Percentiles rank a stretch among this genome's conserved stretches.
Conservation (phyloP, 2,329 filamentous ascomycete species). For the Cytospora piceicola region DNA sequence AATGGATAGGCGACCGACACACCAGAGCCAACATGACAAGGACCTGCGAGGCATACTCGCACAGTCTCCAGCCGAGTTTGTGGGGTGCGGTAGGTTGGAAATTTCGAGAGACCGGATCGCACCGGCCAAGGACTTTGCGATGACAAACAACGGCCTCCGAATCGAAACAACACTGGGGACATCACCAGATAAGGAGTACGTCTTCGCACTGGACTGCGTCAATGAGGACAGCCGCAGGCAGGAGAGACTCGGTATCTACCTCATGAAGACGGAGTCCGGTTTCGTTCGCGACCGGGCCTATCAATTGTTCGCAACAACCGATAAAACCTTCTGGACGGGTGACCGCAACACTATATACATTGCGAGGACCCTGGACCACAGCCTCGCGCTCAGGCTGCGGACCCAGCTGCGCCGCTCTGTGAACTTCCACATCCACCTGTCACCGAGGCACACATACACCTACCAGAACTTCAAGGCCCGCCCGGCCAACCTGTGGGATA, state of each 20-base stretch:
- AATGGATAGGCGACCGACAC: conserved; percentile 7
- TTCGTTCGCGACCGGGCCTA: conserved; percentile 22
- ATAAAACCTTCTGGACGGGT: conserved; percentile 20
- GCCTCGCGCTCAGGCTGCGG: conserved; percentile 13
- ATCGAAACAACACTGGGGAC: conserved; percentile 25
- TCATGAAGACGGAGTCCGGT: conserved; percentile 25
- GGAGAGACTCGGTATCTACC: conserved; percentile 20
- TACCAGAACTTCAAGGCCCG: background rate
- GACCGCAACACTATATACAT: conserved; percentile 17
- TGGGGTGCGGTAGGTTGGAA: conserved; percentile 21
- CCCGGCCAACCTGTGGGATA: conserved; percentile 21
- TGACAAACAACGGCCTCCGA: conserved; percentile 30
- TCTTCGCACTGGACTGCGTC: conserved; percentile 27
- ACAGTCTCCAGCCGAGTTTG: conserved; percentile 27
- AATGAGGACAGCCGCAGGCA: conserved; percentile 13
- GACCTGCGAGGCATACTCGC: conserved; percentile 30
- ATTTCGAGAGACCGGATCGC: conserved; percentile 23
- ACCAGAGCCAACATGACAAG: conserved; percentile 20
- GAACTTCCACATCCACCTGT: conserved; percentile 24
- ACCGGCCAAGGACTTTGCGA: conserved; percentile 28
- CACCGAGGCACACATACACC: background rate
- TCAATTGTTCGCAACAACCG: conserved; percentile 20
- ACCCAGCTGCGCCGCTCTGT: conserved; percentile 20
- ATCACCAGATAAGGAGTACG: conserved; percentile 24
- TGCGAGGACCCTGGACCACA: conserved; percentile 15